Evolutionary conservation across 2,329 filamentous ascomycete genomes (phyloP).

Genomic region (Aspergillus fumigatiaffinis): DNA sequence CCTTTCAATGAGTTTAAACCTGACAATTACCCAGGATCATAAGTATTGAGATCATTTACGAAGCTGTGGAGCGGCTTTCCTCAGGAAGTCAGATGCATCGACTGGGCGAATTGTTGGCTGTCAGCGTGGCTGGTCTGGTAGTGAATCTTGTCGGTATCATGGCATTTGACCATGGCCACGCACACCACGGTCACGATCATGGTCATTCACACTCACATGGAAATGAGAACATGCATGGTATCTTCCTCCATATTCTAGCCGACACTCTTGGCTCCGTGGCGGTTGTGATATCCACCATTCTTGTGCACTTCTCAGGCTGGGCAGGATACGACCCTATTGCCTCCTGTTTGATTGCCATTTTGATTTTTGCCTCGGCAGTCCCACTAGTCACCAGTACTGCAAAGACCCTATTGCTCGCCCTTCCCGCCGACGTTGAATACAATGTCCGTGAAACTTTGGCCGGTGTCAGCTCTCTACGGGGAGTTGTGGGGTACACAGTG

Average conservation of each 20-base stretch:
- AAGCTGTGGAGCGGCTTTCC: constrained; percentile 82
- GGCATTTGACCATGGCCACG: constrained; percentile 67
- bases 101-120: constrained; percentile 79
- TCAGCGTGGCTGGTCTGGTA: constrained; percentile 78
- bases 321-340: constrained; percentile 91
- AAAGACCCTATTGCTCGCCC: constrained; percentile 74
- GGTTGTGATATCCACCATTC: constrained; percentile 83
- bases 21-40: constrained; percentile 62
- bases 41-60: constrained; percentile 92
- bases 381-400: constrained; percentile 84
- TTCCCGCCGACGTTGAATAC: constrained; percentile 84
- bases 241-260: constrained; percentile 91
- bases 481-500: constrained; percentile 79
- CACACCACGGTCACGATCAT: constrained; percentile 50
- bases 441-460: constrained; percentile 79
- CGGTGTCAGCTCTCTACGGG: constrained; percentile 74
- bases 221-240: constrained; percentile 98
- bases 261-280: constrained; percentile 93
- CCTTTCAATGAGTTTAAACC: background rate
- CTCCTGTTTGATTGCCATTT: constrained; percentile 84
- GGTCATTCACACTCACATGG: constrained; percentile 56
- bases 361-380: constrained; percentile 89
- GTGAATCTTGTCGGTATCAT: constrained; percentile 92
- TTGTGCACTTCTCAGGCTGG: constrained; percentile 87
- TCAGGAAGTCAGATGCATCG: constrained; percentile 81